phyloP scores from a whole-genome alignment of 2,329 filamentous ascomycete species.

The Epichloe uncinata region DNA sequence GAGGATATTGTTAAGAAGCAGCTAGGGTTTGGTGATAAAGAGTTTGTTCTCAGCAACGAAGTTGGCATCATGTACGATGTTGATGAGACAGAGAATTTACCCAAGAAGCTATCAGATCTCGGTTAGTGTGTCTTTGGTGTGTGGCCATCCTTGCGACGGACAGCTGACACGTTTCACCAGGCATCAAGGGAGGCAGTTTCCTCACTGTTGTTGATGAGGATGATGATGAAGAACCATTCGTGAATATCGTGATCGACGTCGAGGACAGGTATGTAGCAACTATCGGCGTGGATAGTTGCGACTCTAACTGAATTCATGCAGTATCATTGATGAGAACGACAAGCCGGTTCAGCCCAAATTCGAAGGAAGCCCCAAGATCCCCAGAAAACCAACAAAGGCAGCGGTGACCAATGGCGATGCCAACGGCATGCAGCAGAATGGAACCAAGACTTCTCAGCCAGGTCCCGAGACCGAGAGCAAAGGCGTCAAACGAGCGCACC shows the following conservation, averaged over 20 bases:
- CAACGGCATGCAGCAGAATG: slow-evolving; percentile 23
- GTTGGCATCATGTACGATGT: slow-evolving; percentile 74
- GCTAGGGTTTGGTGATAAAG: slow-evolving; percentile 63
- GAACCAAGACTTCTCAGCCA: slow-evolving; percentile 24
- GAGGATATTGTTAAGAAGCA: slow-evolving; percentile 56
- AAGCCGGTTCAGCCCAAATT: slow-evolving; percentile 40
- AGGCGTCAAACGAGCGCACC: slow-evolving; percentile 32
- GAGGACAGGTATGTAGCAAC: slow-evolving; percentile 41
- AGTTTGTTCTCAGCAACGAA: slow-evolving; percentile 66
- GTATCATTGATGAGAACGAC: slow-evolving; percentile 29
- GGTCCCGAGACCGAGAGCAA: slow-evolving; percentile 18
- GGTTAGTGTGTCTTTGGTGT: slow-evolving; percentile 28
- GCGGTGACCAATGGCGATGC: slow-evolving; percentile 26
- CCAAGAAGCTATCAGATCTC: slow-evolving; percentile 65
- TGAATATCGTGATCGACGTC: slow-evolving; percentile 67
- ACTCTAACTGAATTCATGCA: slow-evolving; percentile 20
- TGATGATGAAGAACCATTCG: slow-evolving; percentile 59
- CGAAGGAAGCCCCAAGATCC: slow-evolving; percentile 34
- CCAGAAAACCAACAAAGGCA: slow-evolving; percentile 35
- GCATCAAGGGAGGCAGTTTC: slow-evolving; percentile 60
- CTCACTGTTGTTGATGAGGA: slow-evolving; percentile 75
- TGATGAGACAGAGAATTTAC: slow-evolving; percentile 75
- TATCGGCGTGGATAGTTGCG: background rate
- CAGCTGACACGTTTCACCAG: slow-evolving; percentile 21
- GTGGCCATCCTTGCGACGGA: background rate